Base-by-base conservation (phyloP, 2,329 filamentous ascomycete species). In the Penicillium concentricum region DNA sequence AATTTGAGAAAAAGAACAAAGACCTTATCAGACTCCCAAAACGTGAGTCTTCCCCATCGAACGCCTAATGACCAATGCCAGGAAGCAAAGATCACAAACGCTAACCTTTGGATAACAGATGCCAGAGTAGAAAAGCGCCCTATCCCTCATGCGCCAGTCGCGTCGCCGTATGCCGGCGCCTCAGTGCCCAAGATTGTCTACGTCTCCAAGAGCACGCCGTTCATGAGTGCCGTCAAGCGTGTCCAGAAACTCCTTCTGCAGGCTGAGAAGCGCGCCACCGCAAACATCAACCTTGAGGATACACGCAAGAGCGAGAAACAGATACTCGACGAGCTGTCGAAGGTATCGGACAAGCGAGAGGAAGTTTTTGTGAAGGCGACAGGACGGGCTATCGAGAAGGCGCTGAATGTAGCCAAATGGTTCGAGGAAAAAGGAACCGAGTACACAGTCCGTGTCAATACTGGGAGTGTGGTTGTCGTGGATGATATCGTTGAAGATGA, bases 211-310 rank as follows among this genome's bases (percentile, higher is more conserved):
- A 74, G 74, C 5, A 81, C 83, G 0, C 82, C 83, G 5, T 84
- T 85, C 73, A 80, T 87, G 70, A 79, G 82, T 42, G 78, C 80
- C 2, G 74, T 84, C n/a, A 86, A 86, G 67, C 82, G 84, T 55
- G 78, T 84, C 4, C 82, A 84, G 64, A 80, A 80, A 47, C 74
- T 87, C 0, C 79, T 87, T 5, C 64, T 69, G 1, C 73, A 82
- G 3, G 77, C 81, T 6, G 78, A 83, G 51, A 81, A 81, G 62
- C 80, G 85, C 49, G 75, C 77, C 0, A 76, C 76, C n/a, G 71
- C 72, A 3, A 76, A 77, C 43, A 73, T 78, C 15, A 68, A 71
- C 39, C 66, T 76, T 5, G 67, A 62, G 63, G 69, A 68, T 24
- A 69, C 63, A 32, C 72, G 69, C 38, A 64, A 61, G 43, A 67